Conservation (phyloP, 345 rosid species). For the Cardamine occulta region DNA sequence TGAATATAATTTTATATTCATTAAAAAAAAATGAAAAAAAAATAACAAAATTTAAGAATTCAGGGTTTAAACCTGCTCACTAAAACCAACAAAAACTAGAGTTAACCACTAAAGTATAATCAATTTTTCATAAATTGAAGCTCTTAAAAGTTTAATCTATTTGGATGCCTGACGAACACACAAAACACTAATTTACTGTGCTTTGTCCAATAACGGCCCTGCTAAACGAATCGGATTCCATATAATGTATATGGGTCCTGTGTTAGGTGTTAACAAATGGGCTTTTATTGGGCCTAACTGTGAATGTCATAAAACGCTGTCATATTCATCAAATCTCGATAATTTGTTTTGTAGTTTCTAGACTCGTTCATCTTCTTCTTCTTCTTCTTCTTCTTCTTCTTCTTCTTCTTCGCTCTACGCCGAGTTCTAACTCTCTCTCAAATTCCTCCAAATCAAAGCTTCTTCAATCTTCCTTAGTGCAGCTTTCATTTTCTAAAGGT, state of each 20-base stretch:
- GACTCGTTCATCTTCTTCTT: constrained; percentile 12
- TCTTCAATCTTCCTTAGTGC: constrained; percentile 16
- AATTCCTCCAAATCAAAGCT: constrained; percentile 21
- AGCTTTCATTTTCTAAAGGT: constrained; percentile 1
- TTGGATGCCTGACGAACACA: too few relatives aligned
- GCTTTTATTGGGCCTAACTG: constrained; percentile 5
- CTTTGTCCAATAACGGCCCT: too few relatives aligned
- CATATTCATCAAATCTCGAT: not conserved
- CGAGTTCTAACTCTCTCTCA: not conserved
- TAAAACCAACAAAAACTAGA: too few relatives aligned
- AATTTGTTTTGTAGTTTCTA: not conserved
- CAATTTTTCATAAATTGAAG: too few relatives aligned
- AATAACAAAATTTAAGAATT: too few relatives aligned
- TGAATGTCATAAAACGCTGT: not conserved
- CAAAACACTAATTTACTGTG: not conserved
- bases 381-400: constrained; percentile 28
- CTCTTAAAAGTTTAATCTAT: not conserved
- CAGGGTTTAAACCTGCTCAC: too few relatives aligned
- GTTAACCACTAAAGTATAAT: not conserved
- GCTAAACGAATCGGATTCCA: too few relatives aligned
- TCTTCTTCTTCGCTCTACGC: constrained; percentile 7
- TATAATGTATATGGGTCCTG: not conserved
- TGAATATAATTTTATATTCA: too few relatives aligned
- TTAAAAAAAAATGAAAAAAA: too few relatives aligned
- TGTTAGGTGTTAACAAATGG: not conserved